Evolutionary conservation across 345 rosid species (phyloP), one percentile per base, ranked within the genome.

Genomic region (Trapa incisa): DNA sequence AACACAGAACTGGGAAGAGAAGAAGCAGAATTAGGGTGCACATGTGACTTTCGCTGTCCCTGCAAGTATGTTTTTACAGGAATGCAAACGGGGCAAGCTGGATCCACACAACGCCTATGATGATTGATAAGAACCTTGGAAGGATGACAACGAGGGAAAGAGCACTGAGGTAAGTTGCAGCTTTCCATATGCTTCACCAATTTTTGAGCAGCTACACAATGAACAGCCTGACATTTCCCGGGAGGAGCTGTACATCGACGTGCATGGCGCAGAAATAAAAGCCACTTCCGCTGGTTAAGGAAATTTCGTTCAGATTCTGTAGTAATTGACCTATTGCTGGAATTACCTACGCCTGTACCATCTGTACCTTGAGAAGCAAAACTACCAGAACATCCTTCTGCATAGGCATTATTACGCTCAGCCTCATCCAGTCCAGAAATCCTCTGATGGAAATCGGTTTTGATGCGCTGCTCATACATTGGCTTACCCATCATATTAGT

Each of bases 241-340:
- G 84, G 95, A 32, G 93, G 86, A 42, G 88, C 82, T 67, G 85
- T 68, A 77, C 99, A 94, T 69, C 76, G 69, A 50, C 90, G 87
- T 57, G 99, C 97, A 84, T 94, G 99, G 63, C 85, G 79, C 75
- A 94, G 76, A 76, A 91, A 83, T 78, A 94, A 75, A 74, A 94
- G 89, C 99, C 99, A 94, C 74, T 74, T 87, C 78, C 79, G 85
- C 75, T 94, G 99, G 72, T 84, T 80, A 68, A 80, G 78, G 64
- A 81, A 87, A 71, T 85, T 87, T 61, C 76, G 78, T 42, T 88
- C 91, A 43, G 72, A 85, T 70, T 76, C 80, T 64, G 86, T 81
- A 64, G 76, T 86, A 75, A 81, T 83, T 56, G 77, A 77, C 75
- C 78, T 86, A 74, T 65, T 79, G 65, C 80, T 63, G 38, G 83